A percentile compares a stretch with the other conserved stretches of the same genome.
Conservation (phyloP, 1,284 basidiomycete species). For the Laetiporus sulphureus region DNA sequence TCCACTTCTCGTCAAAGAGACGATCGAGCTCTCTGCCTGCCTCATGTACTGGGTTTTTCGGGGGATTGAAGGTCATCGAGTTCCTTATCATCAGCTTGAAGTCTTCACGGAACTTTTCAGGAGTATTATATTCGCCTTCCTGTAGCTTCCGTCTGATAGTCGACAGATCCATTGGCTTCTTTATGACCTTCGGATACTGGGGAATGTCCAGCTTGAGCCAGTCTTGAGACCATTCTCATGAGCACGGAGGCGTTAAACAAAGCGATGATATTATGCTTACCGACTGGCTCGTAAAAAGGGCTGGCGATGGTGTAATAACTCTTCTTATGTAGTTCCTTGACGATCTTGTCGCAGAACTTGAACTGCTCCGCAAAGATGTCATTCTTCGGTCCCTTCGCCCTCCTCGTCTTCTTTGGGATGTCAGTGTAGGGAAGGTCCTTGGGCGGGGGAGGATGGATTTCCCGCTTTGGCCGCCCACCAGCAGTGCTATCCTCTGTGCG, state of each 20-base stretch:
- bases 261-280: slow-evolving; percentile 37
- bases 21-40: slow-evolving; percentile 78
- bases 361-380: slow-evolving; percentile 81
- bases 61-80: slow-evolving; percentile 89
- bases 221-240: slow-evolving; percentile 35
- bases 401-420: slow-evolving; percentile 62
- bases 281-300: slow-evolving; percentile 93
- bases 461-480: slow-evolving; percentile 85
- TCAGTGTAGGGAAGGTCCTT: slow-evolving; percentile 88
- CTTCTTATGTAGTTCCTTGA: slow-evolving; percentile 78
- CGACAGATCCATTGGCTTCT: slow-evolving; percentile 92
- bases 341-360: slow-evolving; percentile 72
- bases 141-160: slow-evolving; percentile 85
- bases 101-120: slow-evolving; percentile 81
- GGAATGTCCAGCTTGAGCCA: slow-evolving; percentile 79
- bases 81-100: slow-evolving; percentile 94
- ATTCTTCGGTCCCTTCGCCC: slow-evolving; percentile 54
- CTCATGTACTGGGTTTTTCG: slow-evolving; percentile 80
- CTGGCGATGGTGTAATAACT: slow-evolving; percentile 68
- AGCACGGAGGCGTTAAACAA: neutral
- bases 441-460: slow-evolving; percentile 92
- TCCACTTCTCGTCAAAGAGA: slow-evolving; percentile 91
- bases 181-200: slow-evolving; percentile 82
- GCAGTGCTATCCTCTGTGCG: slow-evolving; percentile 56
- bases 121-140: slow-evolving; percentile 65